Percentiles rank a stretch among this genome's conserved stretches.
These are phyloP conservation scores for Saccharomycopsis malanga DNA, from an alignment of 805 yeast genomes.

Conservation along the genomic window DNA sequence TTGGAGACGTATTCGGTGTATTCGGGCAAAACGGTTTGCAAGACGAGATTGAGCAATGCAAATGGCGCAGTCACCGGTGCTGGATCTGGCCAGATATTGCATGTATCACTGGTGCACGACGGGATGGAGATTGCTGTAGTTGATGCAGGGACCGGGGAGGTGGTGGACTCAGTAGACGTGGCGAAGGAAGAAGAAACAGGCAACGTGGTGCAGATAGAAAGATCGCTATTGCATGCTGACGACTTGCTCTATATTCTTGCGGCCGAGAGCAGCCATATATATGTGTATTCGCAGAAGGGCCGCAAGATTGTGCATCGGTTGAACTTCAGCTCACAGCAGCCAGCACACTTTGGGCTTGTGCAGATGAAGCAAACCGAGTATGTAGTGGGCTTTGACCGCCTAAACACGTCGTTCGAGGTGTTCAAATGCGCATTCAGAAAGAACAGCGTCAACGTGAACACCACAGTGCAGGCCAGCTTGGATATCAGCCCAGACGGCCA, in stretches of 20 bases:
- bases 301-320: slow-evolving; percentile 7
- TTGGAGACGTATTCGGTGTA: no score
- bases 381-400: not conserved
- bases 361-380: slow-evolving; percentile 15
- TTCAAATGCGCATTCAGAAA: slow-evolving; percentile 19
- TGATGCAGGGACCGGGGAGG: no score
- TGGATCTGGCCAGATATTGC: not conserved
- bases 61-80: not conserved
- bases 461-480: not conserved
- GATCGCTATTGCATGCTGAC: no score
- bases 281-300: slow-evolving; percentile 9
- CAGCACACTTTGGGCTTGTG: slow-evolving; percentile 6
- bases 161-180: no score
- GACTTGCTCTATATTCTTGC: slow-evolving; percentile 10
- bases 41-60: not conserved
- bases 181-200: no score
- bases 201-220: no score
- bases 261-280: slow-evolving; percentile 8
- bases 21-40: not conserved
- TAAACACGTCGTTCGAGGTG: slow-evolving; percentile 4
- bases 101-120: not conserved
- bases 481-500: not conserved
- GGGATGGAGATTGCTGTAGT: no score
- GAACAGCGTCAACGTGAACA: slow-evolving; percentile 14
- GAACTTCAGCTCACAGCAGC: slow-evolving; percentile 2